phyloP scores from a whole-genome alignment of 176 grass and related monocot genomes.

The Ananas comosus region DNA sequence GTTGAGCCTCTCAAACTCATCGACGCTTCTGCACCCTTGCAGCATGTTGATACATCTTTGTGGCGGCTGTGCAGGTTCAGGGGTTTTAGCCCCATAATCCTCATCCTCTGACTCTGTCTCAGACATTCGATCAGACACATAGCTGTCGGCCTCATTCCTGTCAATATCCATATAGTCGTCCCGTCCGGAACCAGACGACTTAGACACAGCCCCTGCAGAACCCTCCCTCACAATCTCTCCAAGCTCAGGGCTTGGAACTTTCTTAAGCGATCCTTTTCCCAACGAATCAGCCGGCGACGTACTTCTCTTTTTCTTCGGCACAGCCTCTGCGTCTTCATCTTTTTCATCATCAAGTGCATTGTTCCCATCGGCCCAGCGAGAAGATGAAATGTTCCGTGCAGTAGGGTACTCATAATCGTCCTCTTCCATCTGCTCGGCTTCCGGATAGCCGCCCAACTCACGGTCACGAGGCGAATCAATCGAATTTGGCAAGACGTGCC shows the following conservation, averaged over 20 bases:
- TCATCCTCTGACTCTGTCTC: constrained; percentile 27
- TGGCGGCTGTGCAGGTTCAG: constrained; percentile 23
- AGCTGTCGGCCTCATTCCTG: constrained; percentile 19
- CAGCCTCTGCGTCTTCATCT: constrained; percentile 30
- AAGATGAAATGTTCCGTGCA: constrained; percentile 55
- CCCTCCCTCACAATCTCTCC: constrained; percentile 37
- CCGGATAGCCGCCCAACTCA: constrained; percentile 8
- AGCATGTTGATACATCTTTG: constrained; percentile 79
- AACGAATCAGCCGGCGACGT: constrained; percentile 16
- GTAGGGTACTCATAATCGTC: constrained; percentile 38
- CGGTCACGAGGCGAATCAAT: constrained; percentile 25
- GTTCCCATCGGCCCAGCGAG: constrained; percentile 59
- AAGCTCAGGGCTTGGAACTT: constrained; percentile 34
- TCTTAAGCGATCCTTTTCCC: constrained; percentile 21
- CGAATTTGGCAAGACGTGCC: not conserved
- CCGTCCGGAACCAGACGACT: constrained; percentile 34
- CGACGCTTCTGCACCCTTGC: constrained; percentile 33
- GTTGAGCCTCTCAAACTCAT: constrained; percentile 23
- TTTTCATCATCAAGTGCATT: not conserved
- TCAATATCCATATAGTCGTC: constrained; percentile 37
- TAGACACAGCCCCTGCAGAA: constrained; percentile 30
- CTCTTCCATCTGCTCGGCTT: constrained; percentile 11
- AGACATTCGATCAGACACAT: constrained; percentile 16
- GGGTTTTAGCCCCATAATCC: constrained; percentile 28
- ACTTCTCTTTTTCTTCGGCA: constrained; percentile 36